Percentiles rank a stretch among this genome's conserved stretches.
phyloP scores from a whole-genome alignment of 805 yeast species.

The Starmerella apicola region DNA sequence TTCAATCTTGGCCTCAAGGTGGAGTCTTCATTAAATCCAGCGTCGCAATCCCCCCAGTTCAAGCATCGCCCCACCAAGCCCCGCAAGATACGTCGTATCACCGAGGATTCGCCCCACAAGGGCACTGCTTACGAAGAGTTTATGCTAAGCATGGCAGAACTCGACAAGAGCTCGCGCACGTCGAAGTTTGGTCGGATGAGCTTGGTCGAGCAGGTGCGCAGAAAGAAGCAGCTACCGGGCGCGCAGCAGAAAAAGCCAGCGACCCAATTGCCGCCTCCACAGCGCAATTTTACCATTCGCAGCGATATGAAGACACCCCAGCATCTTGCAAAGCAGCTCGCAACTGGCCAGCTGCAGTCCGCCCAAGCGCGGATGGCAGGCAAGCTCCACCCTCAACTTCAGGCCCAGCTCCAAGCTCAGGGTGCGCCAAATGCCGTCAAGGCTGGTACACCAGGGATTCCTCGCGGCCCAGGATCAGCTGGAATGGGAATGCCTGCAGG shows the following conservation, averaged over 20 bases:
- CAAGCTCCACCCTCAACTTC: slow-evolving; percentile 2
- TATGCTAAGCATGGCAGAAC: slow-evolving; percentile 58
- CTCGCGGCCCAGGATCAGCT: background rate
- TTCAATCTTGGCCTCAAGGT: slow-evolving; percentile 30
- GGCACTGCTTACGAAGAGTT: slow-evolving; percentile 80
- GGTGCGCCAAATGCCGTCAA: background rate
- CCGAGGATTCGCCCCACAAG: slow-evolving; percentile 62
- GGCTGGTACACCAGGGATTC: background rate
- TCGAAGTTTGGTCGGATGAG: slow-evolving; percentile 71
- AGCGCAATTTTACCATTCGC: slow-evolving; percentile 20
- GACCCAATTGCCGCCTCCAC: slow-evolving; percentile 23
- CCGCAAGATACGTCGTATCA: slow-evolving; percentile 35
- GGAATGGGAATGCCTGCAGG: background rate
- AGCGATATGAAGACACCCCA: slow-evolving; percentile 15
- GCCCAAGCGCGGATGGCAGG: slow-evolving; percentile 1
- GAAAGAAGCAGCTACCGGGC: slow-evolving; percentile 36
- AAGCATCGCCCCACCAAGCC: slow-evolving; percentile 29
- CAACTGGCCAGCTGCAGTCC: slow-evolving; percentile 16
- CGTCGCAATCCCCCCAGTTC: background rate
- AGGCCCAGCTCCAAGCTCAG: slow-evolving; percentile 2
- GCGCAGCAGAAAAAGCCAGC: no score
- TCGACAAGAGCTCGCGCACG: slow-evolving; percentile 30
- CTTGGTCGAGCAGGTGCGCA: slow-evolving; percentile 75
- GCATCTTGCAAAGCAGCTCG: slow-evolving; percentile 15
- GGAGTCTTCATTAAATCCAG: background rate